Conservation (phyloP, 441 rosid genomes). For the Populus hybrid region DNA sequence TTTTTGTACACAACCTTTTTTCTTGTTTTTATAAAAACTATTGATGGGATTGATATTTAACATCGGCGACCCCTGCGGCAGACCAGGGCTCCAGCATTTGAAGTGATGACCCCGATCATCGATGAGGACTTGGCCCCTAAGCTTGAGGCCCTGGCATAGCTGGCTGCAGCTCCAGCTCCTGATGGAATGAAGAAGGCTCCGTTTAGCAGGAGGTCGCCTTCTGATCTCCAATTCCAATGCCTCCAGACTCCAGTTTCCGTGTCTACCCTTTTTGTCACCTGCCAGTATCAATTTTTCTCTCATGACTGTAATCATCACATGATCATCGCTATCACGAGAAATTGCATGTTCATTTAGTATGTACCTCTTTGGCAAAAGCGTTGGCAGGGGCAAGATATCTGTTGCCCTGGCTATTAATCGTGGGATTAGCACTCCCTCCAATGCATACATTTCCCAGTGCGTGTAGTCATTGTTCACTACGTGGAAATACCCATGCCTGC, state of each 20-base stretch:
- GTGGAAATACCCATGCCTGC: conserved; percentile 95
- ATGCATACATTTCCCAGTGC: conserved; percentile 98
- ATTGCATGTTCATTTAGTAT: background rate
- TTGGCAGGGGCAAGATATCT: conserved; percentile 73
- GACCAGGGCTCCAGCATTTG: conserved; percentile 56
- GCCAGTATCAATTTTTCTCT: background rate
- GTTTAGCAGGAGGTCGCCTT: conserved; percentile 77
- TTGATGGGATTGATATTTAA: conserved; percentile 22
- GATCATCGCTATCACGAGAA: background rate
- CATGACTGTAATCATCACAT: background rate
- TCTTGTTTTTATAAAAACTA: background rate
- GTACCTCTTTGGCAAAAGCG: conserved; percentile 81
- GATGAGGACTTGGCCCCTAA: conserved; percentile 86
- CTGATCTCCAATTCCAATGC: conserved; percentile 92
- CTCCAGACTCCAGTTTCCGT: conserved; percentile 50
- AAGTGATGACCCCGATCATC: conserved; percentile 58
- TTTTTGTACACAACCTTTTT: background rate
- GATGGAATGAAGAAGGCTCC: conserved; percentile 90
- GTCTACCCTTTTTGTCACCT: conserved; percentile 90
- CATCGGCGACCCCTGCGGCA: conserved; percentile 59
- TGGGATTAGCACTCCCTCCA: conserved; percentile 90
- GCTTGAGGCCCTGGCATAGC: conserved; percentile 94
- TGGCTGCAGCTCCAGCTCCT: conserved; percentile 70
- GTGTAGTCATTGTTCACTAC: conserved; percentile 98
- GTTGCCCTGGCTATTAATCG: conserved; percentile 96